Conservation (phyloP, 495 filamentous ascomycete species). For the Trichocladium antarcticum region DNA sequence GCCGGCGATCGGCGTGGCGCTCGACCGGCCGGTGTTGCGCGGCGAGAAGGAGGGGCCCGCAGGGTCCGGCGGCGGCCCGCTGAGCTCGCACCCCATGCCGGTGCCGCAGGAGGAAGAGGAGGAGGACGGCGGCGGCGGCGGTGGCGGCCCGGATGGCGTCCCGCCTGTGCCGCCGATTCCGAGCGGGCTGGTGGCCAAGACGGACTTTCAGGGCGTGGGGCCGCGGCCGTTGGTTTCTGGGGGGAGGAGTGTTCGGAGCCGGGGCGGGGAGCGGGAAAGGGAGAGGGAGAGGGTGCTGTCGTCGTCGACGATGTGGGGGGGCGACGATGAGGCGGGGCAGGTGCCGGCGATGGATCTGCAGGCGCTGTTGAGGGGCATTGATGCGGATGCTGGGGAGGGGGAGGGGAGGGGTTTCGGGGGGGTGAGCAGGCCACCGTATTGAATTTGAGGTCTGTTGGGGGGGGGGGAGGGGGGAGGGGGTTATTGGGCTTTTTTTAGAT, state of each 20-base stretch:
- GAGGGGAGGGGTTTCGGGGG: too few relatives aligned
- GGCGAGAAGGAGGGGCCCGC: conserved; percentile 14
- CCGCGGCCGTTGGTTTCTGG: conserved; percentile 23
- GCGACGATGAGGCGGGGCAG: conserved; percentile 15
- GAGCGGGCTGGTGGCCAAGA: conserved; percentile 14
- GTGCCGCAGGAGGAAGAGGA: conserved; percentile 11
- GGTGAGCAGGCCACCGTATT: too few relatives aligned
- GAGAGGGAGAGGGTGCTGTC: conserved; percentile 26
- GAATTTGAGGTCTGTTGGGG: too few relatives aligned
- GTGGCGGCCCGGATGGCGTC: conserved; percentile 13
- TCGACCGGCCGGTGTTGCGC: conserved; percentile 9
- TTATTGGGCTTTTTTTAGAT: too few relatives aligned
- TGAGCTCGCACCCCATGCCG: conserved; percentile 36
- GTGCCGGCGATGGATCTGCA: conserved; percentile 33
- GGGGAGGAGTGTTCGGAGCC: conserved; percentile 30
- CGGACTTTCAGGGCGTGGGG: too few relatives aligned
- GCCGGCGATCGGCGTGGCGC: too few relatives aligned
- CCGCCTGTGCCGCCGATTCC: conserved; percentile 38
- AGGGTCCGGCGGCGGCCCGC: conserved; percentile 30
- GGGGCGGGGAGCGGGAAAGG: too few relatives aligned
- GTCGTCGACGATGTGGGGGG: not conserved
- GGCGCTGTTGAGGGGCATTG: conserved; percentile 37
- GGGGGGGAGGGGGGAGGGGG: too few relatives aligned
- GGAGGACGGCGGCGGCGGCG: too few relatives aligned
- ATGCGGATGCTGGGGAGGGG: conserved; percentile 20